Evolutionary conservation across 2,329 filamentous ascomycete genomes (phyloP).

Genomic region (Corynespora cassiicola): DNA sequence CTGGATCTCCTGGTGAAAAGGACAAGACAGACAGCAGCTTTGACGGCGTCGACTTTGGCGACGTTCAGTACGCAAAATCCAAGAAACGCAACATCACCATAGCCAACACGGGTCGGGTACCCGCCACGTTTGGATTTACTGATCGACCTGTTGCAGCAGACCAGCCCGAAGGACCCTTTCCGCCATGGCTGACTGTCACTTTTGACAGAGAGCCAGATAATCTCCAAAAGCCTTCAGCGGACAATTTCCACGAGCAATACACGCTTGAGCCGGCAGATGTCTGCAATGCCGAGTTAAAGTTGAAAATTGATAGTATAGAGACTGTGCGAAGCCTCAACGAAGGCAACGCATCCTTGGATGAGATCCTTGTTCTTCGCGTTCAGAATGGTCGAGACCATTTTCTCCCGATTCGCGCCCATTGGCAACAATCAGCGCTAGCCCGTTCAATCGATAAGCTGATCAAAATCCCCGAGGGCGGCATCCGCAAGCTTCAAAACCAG

Average conservation of each 20-base stretch:
- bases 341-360: slow-evolving; percentile 71
- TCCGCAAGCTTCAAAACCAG: slow-evolving; percentile 72
- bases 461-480: slow-evolving; percentile 77
- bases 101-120: slow-evolving; percentile 87
- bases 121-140: slow-evolving; percentile 81
- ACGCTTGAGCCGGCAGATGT: slow-evolving; percentile 86
- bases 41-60: slow-evolving; percentile 78
- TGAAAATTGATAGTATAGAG: slow-evolving; percentile 68
- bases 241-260: slow-evolving; percentile 56
- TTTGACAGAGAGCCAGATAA: slow-evolving; percentile 63
- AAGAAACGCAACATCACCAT: slow-evolving; percentile 76
- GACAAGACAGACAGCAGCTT: slow-evolving; percentile 45
- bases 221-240: slow-evolving; percentile 30
- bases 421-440: slow-evolving; percentile 83
- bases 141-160: slow-evolving; percentile 67
- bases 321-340: slow-evolving; percentile 76
- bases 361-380: slow-evolving; percentile 86
- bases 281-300: slow-evolving; percentile 70
- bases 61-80: slow-evolving; percentile 71
- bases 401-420: slow-evolving; percentile 77
- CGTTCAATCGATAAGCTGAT: slow-evolving; percentile 89
- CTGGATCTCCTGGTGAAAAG: slow-evolving; percentile 16
- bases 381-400: slow-evolving; percentile 89
- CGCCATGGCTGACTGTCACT: slow-evolving; percentile 74
- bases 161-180: slow-evolving; percentile 50